Base-by-base conservation (phyloP, 768 basidiomycete genomes). In the Macrolepiota fuliginosa region DNA sequence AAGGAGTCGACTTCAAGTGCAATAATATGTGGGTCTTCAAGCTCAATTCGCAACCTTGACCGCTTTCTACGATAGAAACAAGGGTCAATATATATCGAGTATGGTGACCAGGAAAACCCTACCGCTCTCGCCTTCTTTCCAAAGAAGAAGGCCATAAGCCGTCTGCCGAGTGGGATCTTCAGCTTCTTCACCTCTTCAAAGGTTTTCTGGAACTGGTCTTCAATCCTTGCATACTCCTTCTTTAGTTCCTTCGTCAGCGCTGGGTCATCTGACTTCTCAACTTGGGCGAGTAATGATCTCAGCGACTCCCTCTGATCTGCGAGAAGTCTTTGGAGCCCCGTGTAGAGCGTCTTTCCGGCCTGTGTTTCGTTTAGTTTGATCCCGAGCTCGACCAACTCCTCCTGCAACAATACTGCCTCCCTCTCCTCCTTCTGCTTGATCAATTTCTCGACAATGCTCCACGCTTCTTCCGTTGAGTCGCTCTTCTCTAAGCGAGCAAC, bases 161-260 rank as follows among this genome's bases (percentile, higher is more conserved):
- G 54, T 17, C 58, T 51, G 22, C 63, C 60, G 19, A 60, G 39
- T 17, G 58, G 58, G 17, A 64, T 37, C 35, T 56, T 52, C 55
- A 55, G 36, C 29, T 61, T 61, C 24, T 64, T 61, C 32, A 69
- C 62, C 19, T 69, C 66, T 15, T 63, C 46, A 25, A 70, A 64
- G n/a, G 67, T 68, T 40, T 62, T 63, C 2, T 63, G 63, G 35
- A 71, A 65, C 47, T 70, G 64, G 60, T 53, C 45, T 49, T 58
- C 49, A 52, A 64, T 60, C 46, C 42, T 56, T 7, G 58, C 52
- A 19, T 64, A 56, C 54, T 56, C 57, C 58, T 63, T 61, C 47
- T 52, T 45, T 19, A 60, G 15, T 25, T 56, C 63, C 37, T 50
- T 55, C 27, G 49, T 52, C 37, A 56, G 46, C 2, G 22, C 39